A percentile compares a stretch with the other conserved stretches of the same genome.
Evolutionary conservation across 768 basidiomycete genomes (phyloP).

Genomic region (Serendipita sp.): DNA sequence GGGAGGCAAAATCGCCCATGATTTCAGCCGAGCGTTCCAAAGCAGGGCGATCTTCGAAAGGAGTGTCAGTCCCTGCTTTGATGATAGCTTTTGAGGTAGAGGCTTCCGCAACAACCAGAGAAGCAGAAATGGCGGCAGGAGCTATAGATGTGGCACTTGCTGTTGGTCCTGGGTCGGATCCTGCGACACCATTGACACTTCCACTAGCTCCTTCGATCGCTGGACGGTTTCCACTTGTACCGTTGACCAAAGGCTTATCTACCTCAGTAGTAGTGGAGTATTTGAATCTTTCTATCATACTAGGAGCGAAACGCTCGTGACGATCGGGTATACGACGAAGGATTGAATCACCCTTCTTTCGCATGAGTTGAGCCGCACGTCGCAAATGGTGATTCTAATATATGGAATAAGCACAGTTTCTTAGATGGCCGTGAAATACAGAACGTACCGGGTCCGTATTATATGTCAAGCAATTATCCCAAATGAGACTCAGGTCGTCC

Average conservation of each 20-base stretch:
- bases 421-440: not conserved
- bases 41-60: constrained; percentile 52
- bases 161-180: not conserved
- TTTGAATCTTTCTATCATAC: constrained; percentile 4
- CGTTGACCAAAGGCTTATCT: too few species aligned
- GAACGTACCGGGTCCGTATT: constrained; percentile 75
- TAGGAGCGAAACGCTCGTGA: constrained; percentile 59
- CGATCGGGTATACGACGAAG: constrained; percentile 81
- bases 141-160: not conserved
- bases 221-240: not conserved
- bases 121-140: not conserved
- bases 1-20: constrained; percentile 50
- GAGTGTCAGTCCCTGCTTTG: constrained; percentile 20
- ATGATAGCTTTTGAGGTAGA: not conserved
- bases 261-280: not conserved
- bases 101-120: not conserved
- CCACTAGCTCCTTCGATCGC: not conserved
- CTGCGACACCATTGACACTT: not conserved
- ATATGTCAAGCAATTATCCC: constrained; percentile 88
- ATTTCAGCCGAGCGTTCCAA: constrained; percentile 52
- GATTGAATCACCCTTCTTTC: constrained; percentile 69
- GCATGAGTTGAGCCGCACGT: constrained; percentile 61
- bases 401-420: not conserved
- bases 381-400: constrained; percentile 76
- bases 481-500: constrained; percentile 88